Evolutionary conservation across 768 basidiomycete genomes (phyloP), one percentile per base, ranked within the genome.

Genomic region (Inosperma sp.): DNA sequence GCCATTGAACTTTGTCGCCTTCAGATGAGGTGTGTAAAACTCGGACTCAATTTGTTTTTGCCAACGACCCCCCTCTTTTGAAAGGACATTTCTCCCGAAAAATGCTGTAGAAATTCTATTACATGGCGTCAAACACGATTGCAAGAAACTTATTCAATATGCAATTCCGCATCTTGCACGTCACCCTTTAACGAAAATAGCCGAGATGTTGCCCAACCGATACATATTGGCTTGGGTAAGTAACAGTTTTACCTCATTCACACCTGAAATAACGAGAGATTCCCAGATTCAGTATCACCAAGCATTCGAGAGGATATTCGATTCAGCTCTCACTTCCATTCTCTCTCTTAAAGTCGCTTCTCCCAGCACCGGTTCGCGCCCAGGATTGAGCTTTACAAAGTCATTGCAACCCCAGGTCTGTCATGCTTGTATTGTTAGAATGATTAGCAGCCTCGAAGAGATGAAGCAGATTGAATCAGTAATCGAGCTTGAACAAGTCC

Each of bases 111-210:
- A 64, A 19, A 46, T 67, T 14, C 44, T 68, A 8, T 34, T 43
- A 6, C 64, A 65, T 30, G 64, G 65, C 7, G 47, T 62, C 14
- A 62, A 58, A 39, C 64, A 68, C 36, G 62, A 59, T 37, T 59
- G 65, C 33, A 48, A 56, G 1, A 51, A 55, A 49, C 54, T 66
- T 5, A 51, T 61, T 9, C 46, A 53, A 13, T 58, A 61, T 7
- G 56, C 58, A 10, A 52, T 58, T 4, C 56, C 59, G 12, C 56
- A 57, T 35, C 53, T 61, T 10, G 57, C 60, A 16, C 59, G 58
- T 7, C 29, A 55, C 2, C 54, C 64, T 1, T 49, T 61, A 8
- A 34, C 49, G 1, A 47, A 49, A 4, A 52, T 65, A 2, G 53
- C 62, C 3, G 39, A 49, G 25, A 22, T 58, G n/a, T 37, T 65